Base-by-base conservation (phyloP, 2,329 filamentous ascomycete genomes). In the Diaporthe destruens region DNA sequence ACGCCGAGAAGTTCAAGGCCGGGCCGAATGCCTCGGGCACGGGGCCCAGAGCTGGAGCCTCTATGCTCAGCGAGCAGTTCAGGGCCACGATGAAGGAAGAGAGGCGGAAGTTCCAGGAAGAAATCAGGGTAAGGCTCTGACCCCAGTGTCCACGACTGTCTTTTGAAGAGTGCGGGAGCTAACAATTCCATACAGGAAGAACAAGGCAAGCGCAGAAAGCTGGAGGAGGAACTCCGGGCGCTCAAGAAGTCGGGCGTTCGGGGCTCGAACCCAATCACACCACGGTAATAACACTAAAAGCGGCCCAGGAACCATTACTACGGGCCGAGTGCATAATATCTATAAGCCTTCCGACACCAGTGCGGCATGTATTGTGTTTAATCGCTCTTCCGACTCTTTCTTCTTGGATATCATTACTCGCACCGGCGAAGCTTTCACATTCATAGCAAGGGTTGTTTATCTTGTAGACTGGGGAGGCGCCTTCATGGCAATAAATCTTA, bases 41-140 rank as follows among this genome's bases (percentile, higher is more conserved):
- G 8, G 80, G 80, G 69, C 75, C 79, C 4, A 81, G 85, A 7
- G 82, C 82, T 0, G 87, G 87, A 2, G 87, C 87, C 16, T 83
- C 82, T 11, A 84, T 88, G 83, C 81, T 89, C 75, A 89, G 87
- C 77, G 87, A 89, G 80, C 87, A 88, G 80, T 89, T 89, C 81
- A 80, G 87, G 61, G 81, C 84, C 9, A 87, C 86, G 29, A 88
- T 89, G 87, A 85, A 87, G 76, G 86, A 87, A 78, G 87, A 89
- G 81, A 84, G 87, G 75, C 88, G 84, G 82, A 87, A 85, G 80
- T 88, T 87, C 81, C 86, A 88, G 75, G 86, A 88, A 75, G 87
- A 88, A 72, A 77, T 89, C 53, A 83, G 81, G 81, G 86, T 87
- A 79, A 77, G 85, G 77, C 11, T 63, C 34, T 16, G n/a, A 5